Evolutionary conservation across 169 alveolate species (phyloP).

Genomic region (Theileria equi): DNA sequence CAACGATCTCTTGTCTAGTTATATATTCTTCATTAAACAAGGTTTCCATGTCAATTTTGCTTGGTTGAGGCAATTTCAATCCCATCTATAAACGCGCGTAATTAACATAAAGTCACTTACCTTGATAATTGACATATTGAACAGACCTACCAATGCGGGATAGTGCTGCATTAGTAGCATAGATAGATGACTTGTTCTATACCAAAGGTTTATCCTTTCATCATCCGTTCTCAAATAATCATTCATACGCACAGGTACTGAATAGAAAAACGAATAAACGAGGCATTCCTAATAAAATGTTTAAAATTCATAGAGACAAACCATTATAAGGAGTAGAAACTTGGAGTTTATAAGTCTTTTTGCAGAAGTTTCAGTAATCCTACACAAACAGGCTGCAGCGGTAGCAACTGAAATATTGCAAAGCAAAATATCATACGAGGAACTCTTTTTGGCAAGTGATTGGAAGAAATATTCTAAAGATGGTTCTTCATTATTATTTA

Average conservation of each 20-base stretch:
- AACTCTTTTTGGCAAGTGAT: not conserved
- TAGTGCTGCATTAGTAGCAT: constrained; percentile 29
- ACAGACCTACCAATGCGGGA: constrained; percentile 21
- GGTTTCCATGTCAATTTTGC: not conserved
- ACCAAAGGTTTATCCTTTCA: not conserved
- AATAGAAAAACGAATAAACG: constrained; percentile 20
- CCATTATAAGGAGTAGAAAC: constrained; percentile 17
- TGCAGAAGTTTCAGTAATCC: constrained; percentile 16
- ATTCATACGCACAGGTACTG: constrained; percentile 4
- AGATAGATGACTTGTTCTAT: not conserved
- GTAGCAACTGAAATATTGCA: constrained; percentile 29
- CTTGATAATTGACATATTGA: constrained; percentile 25
- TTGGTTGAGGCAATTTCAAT: not conserved
- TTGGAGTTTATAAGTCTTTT: constrained; percentile 3
- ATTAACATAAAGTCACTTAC: constrained; percentile 1
- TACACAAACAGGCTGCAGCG: constrained; percentile 33
- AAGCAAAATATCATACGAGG: not conserved
- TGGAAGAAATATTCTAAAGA: not conserved
- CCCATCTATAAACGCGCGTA: constrained; percentile 3
- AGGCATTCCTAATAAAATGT: constrained; percentile 11
- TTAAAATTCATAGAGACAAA: not conserved
- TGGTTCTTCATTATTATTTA: no score
- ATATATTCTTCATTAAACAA: constrained; percentile 22
- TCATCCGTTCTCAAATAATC: constrained; percentile 3
- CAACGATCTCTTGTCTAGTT: constrained; percentile 17